Percentiles rank a stretch among this genome's conserved stretches.
Conservation (phyloP, 2,329 filamentous ascomycete species). For the Aspergillus novoparasiticus region DNA sequence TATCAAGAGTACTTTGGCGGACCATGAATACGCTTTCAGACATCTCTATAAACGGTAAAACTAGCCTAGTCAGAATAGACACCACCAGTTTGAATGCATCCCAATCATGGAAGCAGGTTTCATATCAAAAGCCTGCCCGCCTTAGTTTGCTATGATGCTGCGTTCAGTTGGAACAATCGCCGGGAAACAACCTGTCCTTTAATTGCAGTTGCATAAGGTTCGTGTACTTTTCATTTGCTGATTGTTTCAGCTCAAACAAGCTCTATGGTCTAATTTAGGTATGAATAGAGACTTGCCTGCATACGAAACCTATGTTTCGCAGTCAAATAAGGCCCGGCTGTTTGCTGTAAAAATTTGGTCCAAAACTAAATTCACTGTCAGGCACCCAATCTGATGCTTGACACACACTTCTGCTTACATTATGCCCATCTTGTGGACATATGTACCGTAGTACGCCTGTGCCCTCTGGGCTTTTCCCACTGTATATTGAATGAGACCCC, state of each 20-base stretch:
- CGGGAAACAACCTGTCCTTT: conserved; percentile 35
- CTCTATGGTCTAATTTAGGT: conserved; percentile 37
- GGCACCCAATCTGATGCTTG: background rate
- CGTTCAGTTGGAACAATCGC: conserved; percentile 46
- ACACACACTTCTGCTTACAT: background rate
- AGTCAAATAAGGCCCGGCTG: conserved; percentile 36
- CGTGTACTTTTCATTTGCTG: conserved; percentile 30
- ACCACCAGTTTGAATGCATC: background rate
- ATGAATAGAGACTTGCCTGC: conserved; percentile 30
- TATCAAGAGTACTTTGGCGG: too few relatives aligned
- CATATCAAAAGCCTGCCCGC: conserved; percentile 7
- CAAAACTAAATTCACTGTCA: conserved; percentile 8
- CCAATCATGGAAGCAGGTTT: background rate
- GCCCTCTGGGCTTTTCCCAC: conserved; percentile 9
- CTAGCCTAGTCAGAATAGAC: background rate
- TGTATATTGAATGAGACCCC: too few relatives aligned
- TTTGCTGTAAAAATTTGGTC: conserved; percentile 32
- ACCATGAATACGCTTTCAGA: background rate
- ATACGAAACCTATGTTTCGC: conserved; percentile 35
- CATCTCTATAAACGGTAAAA: background rate
- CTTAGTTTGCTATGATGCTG: conserved; percentile 41
- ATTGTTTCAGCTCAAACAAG: conserved; percentile 24
- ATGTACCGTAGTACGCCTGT: conserved; percentile 33
- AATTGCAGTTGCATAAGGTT: conserved; percentile 32
- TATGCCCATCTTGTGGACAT: conserved; percentile 28